phyloP scores from a whole-genome alignment of 768 basidiomycete genomes.

The Calocybe indica region DNA sequence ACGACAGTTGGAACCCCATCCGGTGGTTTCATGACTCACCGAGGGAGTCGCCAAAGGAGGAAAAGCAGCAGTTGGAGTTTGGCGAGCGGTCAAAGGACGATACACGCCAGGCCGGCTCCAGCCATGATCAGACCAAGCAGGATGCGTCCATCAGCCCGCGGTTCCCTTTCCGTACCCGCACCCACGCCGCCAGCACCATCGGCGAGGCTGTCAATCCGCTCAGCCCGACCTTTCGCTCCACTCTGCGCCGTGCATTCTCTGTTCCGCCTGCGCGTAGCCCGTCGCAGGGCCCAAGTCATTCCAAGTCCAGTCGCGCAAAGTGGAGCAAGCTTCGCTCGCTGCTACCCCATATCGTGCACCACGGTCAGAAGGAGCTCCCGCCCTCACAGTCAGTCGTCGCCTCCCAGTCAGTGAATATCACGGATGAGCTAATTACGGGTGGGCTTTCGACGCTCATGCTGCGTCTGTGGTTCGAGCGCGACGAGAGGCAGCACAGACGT shows the following conservation, averaged over 20 bases:
- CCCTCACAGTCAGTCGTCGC: conserved; percentile 44
- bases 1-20: conserved; percentile 49
- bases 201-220: not conserved
- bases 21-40: conserved; percentile 52
- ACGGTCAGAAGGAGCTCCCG: conserved; percentile 20
- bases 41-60: conserved; percentile 44
- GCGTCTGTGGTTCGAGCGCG: conserved; percentile 80
- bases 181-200: too few relatives aligned
- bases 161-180: too few relatives aligned
- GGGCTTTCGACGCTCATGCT: conserved; percentile 77
- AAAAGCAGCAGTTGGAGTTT: conserved; percentile 30
- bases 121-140: conserved; percentile 1
- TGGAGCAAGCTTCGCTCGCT: conserved; percentile 67
- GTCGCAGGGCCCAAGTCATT: conserved; percentile 4
- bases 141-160: not conserved
- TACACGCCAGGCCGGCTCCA: not conserved
- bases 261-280: conserved; percentile 17
- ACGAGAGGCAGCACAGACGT: conserved; percentile 79
- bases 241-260: conserved; percentile 26
- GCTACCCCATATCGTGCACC: conserved; percentile 47
- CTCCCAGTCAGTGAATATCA: conserved; percentile 60
- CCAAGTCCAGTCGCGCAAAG: conserved; percentile 28
- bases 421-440: conserved; percentile 76
- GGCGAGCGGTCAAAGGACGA: conserved; percentile 1
- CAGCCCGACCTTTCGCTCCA: conserved; percentile 4